Evolutionary conservation across 2,329 filamentous ascomycete species (phyloP), one percentile per base, ranked within the genome.

Genomic region (Aspergillus pseudoglaucus): DNA sequence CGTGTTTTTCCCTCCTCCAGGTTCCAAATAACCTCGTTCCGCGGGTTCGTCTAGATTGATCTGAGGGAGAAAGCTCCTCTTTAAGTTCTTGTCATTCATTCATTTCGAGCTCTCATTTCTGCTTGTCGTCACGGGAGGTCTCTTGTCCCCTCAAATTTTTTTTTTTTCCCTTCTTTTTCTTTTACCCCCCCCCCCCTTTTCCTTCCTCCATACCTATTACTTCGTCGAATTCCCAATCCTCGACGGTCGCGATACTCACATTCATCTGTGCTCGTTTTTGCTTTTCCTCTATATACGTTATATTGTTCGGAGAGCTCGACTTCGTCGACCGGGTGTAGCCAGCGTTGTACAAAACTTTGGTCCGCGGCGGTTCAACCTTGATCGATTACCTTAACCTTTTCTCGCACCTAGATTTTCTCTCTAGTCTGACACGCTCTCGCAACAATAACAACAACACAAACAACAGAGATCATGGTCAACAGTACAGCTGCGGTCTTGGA

Each of bases 401-500:
- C 15, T 50, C 23, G 46, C 37, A 47, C 53, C 53, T 52, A 57
- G 46, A 49, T 58, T 54, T 52, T 51, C 50, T 49, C 22, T 17
- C 25, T 15, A 22, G 10, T 39, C 25, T 30, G 25, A 30, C 25
- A 38, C 35, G 15, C n/a, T 10, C 35, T 38, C 35, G 7, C 10
- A 38, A 15, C 35, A 18, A 15, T 18, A 15, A 38, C 18, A 41
- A 48, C 48, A 43, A 39, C 32, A 44, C 23, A 45, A 47, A 40
- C 20, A n/a, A 20, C 23, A 30, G 42, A 17, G 37, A 51, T 62
- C 50, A 72, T 72, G 69, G 69, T 68, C 55, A 70, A 69, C 61
- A 66, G 68, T 54, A 66, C 67, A 37, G 65, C 71, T 47, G 70
- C 70, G 40, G 72, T 75, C 54, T 70, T 87, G 58, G 72, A 75